Evolutionary conservation across 2,329 filamentous ascomycete species (phyloP).

Genomic region (Macrophomina phaseolina): DNA sequence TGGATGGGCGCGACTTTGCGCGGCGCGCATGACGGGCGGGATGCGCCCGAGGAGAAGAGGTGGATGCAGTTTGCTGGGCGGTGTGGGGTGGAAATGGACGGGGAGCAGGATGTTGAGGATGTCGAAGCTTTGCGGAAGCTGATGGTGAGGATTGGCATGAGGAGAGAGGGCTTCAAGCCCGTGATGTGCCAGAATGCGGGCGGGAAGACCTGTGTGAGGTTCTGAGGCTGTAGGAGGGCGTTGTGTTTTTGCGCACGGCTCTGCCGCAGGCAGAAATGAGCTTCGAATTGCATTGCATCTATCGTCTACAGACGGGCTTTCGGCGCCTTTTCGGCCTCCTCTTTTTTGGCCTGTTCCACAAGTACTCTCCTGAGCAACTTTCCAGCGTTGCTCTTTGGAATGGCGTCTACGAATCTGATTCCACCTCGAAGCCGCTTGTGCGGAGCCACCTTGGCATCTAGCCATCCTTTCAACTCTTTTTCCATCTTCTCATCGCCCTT

Average conservation of each 20-base stretch:
- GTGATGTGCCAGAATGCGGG: too few species aligned
- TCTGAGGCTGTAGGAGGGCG: too few species aligned
- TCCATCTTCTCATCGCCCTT: constrained; percentile 56
- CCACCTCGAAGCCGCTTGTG: constrained; percentile 57
- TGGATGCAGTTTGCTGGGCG: background rate
- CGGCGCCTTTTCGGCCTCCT: constrained; percentile 29
- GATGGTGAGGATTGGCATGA: background rate
- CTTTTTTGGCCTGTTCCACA: constrained; percentile 53
- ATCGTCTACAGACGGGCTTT: too few species aligned
- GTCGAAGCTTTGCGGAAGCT: background rate
- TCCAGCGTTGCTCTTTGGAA: constrained; percentile 35
- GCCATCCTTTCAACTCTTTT: constrained; percentile 57
- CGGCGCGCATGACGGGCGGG: background rate
- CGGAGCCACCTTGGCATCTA: constrained; percentile 47
- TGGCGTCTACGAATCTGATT: constrained; percentile 49
- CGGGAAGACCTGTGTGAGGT: too few species aligned
- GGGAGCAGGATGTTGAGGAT: background rate
- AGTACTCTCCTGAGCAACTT: constrained; percentile 48
- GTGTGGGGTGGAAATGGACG: background rate
- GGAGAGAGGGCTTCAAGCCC: background rate
- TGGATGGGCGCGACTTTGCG: background rate
- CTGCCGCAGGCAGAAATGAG: too few species aligned
- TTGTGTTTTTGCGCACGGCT: too few species aligned
- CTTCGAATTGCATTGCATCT: too few species aligned
- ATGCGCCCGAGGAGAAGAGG: background rate